A percentile compares a stretch with the other conserved stretches of the same genome.
phyloP scores from a whole-genome alignment of 2,329 filamentous ascomycete genomes.

The Phaeosphaeria sp. region DNA sequence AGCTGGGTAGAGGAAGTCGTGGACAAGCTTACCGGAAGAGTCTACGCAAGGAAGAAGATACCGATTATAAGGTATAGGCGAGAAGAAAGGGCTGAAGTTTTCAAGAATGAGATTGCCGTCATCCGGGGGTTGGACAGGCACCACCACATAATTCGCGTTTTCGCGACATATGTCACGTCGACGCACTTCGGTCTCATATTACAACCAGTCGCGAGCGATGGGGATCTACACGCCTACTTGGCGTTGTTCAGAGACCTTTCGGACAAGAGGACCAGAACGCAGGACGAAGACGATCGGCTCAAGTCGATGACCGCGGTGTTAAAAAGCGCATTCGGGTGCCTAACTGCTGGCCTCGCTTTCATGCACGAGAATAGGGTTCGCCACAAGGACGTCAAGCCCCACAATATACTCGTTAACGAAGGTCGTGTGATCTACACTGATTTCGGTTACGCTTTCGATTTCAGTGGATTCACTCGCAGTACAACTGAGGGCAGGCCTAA shows the following conservation, averaged over 20 bases:
- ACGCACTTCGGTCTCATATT: slow-evolving; percentile 19
- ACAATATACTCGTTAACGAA: slow-evolving; percentile 26
- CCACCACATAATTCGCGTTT: slow-evolving; percentile 20
- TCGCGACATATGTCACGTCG: slow-evolving; percentile 15
- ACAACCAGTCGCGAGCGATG: slow-evolving; percentile 23
- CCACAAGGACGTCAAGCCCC: slow-evolving; percentile 32
- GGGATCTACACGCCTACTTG: slow-evolving; percentile 26
- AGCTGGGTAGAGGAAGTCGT: slow-evolving; percentile 1
- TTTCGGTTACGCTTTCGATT: slow-evolving; percentile 27
- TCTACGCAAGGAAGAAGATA: slow-evolving; percentile 6
- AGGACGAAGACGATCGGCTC: not conserved
- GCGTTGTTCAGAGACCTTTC: not conserved
- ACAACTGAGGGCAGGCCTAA: slow-evolving; percentile 18
- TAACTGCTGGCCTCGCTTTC: slow-evolving; percentile 19
- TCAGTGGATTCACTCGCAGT: slow-evolving; percentile 6
- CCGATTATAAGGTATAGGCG: not conserved
- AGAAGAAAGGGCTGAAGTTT: slow-evolving; percentile 3
- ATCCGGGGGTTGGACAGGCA: slow-evolving; percentile 15
- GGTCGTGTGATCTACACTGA: slow-evolving; percentile 25
- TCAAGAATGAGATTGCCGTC: slow-evolving; percentile 16
- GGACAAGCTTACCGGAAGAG: not conserved
- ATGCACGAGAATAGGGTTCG: slow-evolving; percentile 23
- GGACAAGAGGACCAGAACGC: not conserved
- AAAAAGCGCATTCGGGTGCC: slow-evolving; percentile 21
- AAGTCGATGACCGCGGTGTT: not conserved